Evolutionary conservation across 768 basidiomycete species (phyloP), one percentile per base, ranked within the genome.

Genomic region (Mycena rebaudengoi): DNA sequence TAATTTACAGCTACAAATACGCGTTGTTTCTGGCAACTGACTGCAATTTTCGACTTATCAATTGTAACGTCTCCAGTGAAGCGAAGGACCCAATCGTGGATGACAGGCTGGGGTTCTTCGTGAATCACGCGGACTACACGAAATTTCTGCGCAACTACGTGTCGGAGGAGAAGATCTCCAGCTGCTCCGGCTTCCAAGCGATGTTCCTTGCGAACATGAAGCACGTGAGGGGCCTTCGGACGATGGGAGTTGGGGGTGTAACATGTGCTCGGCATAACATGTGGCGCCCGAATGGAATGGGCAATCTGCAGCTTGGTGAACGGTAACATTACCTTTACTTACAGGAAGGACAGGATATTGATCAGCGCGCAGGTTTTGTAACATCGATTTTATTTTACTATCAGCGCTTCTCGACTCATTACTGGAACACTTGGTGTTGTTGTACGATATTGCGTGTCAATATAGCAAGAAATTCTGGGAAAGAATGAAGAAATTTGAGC

Each of bases 361-460:
- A n/a, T n/a, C n/a, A n/a, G n/a, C n/a, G n/a, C n/a, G n/a, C 7
- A 62, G 61, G 4, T 32, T 48, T 7, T 39, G 25, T n/a, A 62
- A 62, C 10, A 62, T 62, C 52, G 61, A 62, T 14, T 62, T 54
- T 16, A 40, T 62, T 1, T 25, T 59, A 0, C 40, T 55, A 5
- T 54, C 52, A 1, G 37, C 43, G 2, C 1, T 53, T 0, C 20
- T 62, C 0, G 33, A 33, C 25, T 60, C 10, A 49, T 59, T 2
- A 13, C 29, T 35, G n/a, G n/a, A n/a, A n/a, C 48, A 46, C 6
- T 4, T 69, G 3, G 30, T 64, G 3, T 16, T 71, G 5, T 72
- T 67, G 1, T 74, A 72, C 41, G 64, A 72, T 53, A 71, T 74
- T 8, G 66, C 60, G 1, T 73, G 70, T 44, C 69, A 74, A 25